These are phyloP conservation scores for Neonectria sp. DNA, from an alignment of 2,329 filamentous ascomycete genomes.

Conservation along the genomic window DNA sequence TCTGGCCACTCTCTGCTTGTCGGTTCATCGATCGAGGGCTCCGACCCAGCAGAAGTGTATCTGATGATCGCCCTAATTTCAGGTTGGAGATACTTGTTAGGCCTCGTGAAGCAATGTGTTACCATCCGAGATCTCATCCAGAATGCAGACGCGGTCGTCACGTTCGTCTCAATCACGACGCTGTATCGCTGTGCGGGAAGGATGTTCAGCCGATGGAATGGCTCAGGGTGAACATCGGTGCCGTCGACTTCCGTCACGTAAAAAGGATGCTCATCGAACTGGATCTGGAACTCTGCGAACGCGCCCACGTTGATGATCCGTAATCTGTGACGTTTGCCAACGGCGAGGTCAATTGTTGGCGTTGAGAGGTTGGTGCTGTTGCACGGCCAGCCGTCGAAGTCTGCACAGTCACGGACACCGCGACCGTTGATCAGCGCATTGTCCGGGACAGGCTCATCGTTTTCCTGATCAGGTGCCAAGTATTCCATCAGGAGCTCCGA, in stretches of 20 bases:
- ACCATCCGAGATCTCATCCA: constrained; percentile 73
- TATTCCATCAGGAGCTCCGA: constrained; percentile 67
- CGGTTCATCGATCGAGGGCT: constrained; percentile 36
- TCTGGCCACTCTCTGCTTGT: constrained; percentile 66
- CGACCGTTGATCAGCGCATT: constrained; percentile 75
- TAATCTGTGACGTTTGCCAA: constrained; percentile 73
- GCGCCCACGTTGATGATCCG: constrained; percentile 80
- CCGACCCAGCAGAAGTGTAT: constrained; percentile 36
- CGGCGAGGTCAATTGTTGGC: constrained; percentile 63
- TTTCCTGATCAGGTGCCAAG: constrained; percentile 67
- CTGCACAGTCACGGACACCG: constrained; percentile 52
- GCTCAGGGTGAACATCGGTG: constrained; percentile 72
- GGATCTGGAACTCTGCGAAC: constrained; percentile 80
- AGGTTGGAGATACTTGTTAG: constrained; percentile 50
- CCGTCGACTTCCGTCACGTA: constrained; percentile 80
- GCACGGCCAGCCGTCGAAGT: constrained; percentile 60
- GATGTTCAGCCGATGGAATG: constrained; percentile 74
- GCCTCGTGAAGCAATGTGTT: constrained; percentile 55
- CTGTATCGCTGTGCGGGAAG: constrained; percentile 81
- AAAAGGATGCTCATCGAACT: constrained; percentile 77
- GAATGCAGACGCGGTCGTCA: constrained; percentile 67
- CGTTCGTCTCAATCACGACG: constrained; percentile 74
- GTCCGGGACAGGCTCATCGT: constrained; percentile 77
- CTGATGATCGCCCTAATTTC: constrained; percentile 52
- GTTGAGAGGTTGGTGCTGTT: constrained; percentile 56